Base-by-base conservation (phyloP, 2,329 filamentous ascomycete genomes). In the Aspergillus sergii region DNA sequence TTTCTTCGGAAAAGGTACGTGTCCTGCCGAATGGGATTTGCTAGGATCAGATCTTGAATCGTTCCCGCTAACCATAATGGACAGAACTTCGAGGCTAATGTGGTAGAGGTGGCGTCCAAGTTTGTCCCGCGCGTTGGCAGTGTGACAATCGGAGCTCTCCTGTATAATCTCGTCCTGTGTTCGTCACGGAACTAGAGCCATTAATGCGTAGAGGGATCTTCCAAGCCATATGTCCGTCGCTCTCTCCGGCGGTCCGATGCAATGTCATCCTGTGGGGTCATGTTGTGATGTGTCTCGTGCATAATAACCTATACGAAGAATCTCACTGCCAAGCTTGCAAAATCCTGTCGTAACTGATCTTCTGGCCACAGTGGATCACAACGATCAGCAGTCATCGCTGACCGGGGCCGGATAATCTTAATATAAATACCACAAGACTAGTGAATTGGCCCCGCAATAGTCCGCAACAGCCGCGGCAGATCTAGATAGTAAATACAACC, bases 91-190 rank as follows among this genome's bases (percentile, higher is more conserved):
- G 19, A 34, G 32, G 5, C 51, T 9, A 28, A 36, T 36, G 32
- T 54, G 11, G 19, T 54, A 7, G 51, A 36, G 32, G 32, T 34
- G 16, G 51, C 32, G 51, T 54, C 51, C 19, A 54, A 21, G 19
- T 54, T 54, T 23, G 51, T 54, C 14, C 51, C 51, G 1, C 51
- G 51, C 21, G 51, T 54, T 54, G 51, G 51, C 7, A 54, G 51
- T 16, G 51, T 54, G 19, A 54, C 51, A 8, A 36, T 54, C 10
- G 30, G 30, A 7, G 51, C 51, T n/a, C 51, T 54, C 11, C 19
- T 54, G 51, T 54, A 23, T 26, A 54, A 54, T 36, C 51, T 54
- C n/a, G 23, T 54, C 11, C 30, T 54, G 3, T 34, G 51, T 23
- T 54, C 51, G 19, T 32, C 41, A 41, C 23, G 28, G 16, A 56